phyloP scores from a whole-genome alignment of 805 yeast genomes.

The Peterozyma toletana region DNA sequence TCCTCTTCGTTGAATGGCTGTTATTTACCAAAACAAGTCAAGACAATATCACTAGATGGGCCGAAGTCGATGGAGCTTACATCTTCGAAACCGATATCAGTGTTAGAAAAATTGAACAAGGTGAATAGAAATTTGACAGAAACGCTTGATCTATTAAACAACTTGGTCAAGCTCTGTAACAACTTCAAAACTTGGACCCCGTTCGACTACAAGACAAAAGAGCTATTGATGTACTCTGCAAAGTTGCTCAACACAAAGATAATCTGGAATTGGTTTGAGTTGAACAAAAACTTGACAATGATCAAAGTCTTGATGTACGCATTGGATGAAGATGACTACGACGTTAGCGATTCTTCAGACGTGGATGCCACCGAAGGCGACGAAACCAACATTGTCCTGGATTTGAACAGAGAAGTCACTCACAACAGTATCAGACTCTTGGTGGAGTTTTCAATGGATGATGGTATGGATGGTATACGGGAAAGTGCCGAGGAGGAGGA shows the following conservation, averaged over 20 bases:
- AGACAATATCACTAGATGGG: constrained; percentile 18
- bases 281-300: constrained; percentile 28
- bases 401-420: constrained; percentile 3
- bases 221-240: constrained; percentile 34
- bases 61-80: constrained; percentile 18
- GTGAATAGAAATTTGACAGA: constrained; percentile 25
- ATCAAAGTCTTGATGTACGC: constrained; percentile 8
- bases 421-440: constrained; percentile 6
- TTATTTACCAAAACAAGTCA: constrained; percentile 3
- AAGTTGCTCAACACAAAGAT: constrained; percentile 42
- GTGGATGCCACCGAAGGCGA: background rate
- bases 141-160: constrained; percentile 28
- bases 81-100: constrained; percentile 16
- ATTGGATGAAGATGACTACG: constrained; percentile 1
- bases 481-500: background rate
- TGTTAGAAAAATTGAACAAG: constrained; percentile 26
- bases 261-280: constrained; percentile 52
- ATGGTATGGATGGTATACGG: background rate
- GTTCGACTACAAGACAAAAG: constrained; percentile 44
- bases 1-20: constrained; percentile 40
- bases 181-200: constrained; percentile 47
- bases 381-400: background rate
- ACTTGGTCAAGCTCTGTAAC: constrained; percentile 24
- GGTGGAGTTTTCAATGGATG: constrained; percentile 4
- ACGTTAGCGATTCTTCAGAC: background rate